phyloP scores from a whole-genome alignment of 768 basidiomycete species.

The Russula griseocarnosa region DNA sequence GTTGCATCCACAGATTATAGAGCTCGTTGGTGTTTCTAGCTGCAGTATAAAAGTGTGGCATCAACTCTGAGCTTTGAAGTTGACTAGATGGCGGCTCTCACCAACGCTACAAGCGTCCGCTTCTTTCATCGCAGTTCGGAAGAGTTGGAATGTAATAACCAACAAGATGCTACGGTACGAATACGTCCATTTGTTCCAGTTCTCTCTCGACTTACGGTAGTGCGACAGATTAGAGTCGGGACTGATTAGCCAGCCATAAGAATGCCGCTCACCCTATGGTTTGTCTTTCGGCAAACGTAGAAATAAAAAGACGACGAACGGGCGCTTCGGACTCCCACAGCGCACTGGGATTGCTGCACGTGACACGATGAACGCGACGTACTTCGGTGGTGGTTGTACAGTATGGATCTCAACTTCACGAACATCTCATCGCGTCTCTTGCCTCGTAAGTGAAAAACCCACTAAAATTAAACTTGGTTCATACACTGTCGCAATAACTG shows the following conservation, averaged over 20 bases:
- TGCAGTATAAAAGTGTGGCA: conserved; percentile 26
- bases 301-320: conserved; percentile 54
- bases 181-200: conserved; percentile 70
- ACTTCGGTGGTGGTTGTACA: too few species aligned
- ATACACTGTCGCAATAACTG: conserved; percentile 52
- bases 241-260: too few species aligned
- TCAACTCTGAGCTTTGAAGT: background rate
- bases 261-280: conserved; percentile 47
- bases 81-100: conserved; percentile 30
- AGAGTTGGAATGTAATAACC: conserved; percentile 80
- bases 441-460: conserved; percentile 52
- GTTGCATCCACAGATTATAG: conserved; percentile 81
- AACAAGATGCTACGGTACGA: conserved; percentile 65
- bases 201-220: conserved; percentile 59
- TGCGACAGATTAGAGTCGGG: background rate
- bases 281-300: conserved; percentile 61
- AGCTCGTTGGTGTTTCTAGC: conserved; percentile 68
- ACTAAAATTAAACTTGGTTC: conserved; percentile 67
- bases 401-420: too few species aligned
- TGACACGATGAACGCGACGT: conserved; percentile 59
- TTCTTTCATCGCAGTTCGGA: conserved; percentile 79
- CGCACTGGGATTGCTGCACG: conserved; percentile 56
- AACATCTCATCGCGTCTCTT: conserved; percentile 53
- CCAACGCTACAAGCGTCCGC: conserved; percentile 74
- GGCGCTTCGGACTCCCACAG: conserved; percentile 38